Conservation (phyloP, 192 early-diverging fungal genomes). For the Backusella tuberculispora region DNA sequence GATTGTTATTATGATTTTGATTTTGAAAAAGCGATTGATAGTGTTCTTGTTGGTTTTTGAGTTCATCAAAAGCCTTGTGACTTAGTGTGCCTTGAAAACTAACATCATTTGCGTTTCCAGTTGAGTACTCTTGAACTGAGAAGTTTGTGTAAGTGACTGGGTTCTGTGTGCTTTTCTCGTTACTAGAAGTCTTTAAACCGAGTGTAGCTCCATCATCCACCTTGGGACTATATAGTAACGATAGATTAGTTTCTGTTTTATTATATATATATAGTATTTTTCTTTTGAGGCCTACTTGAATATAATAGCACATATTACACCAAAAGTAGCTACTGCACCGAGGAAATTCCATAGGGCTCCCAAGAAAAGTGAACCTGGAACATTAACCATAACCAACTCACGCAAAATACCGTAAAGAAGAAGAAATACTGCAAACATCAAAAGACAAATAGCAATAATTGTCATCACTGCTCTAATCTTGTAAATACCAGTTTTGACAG, state of each 20-base stretch:
- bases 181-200: conserved; percentile 23
- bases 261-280: not conserved
- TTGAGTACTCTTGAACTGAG: not conserved
- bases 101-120: not conserved
- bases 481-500: conserved; percentile 33
- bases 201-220: conserved; percentile 1
- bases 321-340: conserved; percentile 30
- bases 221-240: conserved; percentile 13
- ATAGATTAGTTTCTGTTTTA: not conserved
- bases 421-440: conserved; percentile 35
- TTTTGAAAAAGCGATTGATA: conserved; percentile 13
- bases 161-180: not conserved
- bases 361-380: conserved; percentile 21
- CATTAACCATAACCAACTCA: conserved; percentile 27
- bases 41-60: conserved; percentile 25
- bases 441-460: conserved; percentile 32
- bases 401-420: conserved; percentile 40
- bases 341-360: conserved; percentile 38
- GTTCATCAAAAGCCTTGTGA: conserved; percentile 27
- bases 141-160: not conserved
- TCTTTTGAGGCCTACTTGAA: conserved; percentile 25
- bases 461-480: conserved; percentile 31
- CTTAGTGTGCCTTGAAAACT: conserved; percentile 24
- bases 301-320: conserved; percentile 29
- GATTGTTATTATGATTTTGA: not conserved